A percentile compares a stretch with the other conserved stretches of the same genome.
Evolutionary conservation across 1,139 yeast species (phyloP).

Genomic region (Geotrichum phurueaensis): DNA sequence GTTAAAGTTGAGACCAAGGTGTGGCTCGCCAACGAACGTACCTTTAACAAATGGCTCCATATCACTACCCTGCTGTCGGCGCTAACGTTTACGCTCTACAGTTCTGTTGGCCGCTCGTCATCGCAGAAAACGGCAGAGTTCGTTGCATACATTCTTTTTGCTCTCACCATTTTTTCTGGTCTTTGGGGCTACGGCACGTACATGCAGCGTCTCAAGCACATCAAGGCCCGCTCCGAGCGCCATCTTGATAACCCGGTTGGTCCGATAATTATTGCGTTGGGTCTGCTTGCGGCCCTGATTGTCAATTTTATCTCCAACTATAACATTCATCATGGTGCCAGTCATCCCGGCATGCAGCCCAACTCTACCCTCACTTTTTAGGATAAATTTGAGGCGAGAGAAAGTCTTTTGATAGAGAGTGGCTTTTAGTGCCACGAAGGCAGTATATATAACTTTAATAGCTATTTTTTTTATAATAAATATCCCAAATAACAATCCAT

Average conservation of each 20-base stretch:
- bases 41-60: constrained; percentile 92
- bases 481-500: too few relatives aligned
- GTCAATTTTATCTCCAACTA: constrained; percentile 49
- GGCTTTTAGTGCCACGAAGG: neutral
- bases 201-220: constrained; percentile 61
- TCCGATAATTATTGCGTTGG: constrained; percentile 71
- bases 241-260: constrained; percentile 89
- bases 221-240: constrained; percentile 73
- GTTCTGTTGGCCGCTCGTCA: constrained; percentile 61
- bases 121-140: constrained; percentile 37
- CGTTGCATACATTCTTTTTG: constrained; percentile 77
- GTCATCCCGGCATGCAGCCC: neutral
- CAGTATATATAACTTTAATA: too few relatives aligned
- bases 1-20: constrained; percentile 94
- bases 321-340: constrained; percentile 3
- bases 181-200: constrained; percentile 85
- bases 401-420: neutral
- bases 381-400: too few relatives aligned
- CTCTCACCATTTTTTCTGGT: constrained; percentile 72
- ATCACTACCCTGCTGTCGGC: constrained; percentile 86
- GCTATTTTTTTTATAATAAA: too few relatives aligned
- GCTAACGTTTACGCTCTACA: constrained; percentile 76
- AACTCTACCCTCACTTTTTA: neutral
- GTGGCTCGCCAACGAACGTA: constrained; percentile 97
- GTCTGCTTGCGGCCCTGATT: constrained; percentile 58